Base-by-base conservation (phyloP, 768 basidiomycete genomes). In the Podaxis rugospora region DNA sequence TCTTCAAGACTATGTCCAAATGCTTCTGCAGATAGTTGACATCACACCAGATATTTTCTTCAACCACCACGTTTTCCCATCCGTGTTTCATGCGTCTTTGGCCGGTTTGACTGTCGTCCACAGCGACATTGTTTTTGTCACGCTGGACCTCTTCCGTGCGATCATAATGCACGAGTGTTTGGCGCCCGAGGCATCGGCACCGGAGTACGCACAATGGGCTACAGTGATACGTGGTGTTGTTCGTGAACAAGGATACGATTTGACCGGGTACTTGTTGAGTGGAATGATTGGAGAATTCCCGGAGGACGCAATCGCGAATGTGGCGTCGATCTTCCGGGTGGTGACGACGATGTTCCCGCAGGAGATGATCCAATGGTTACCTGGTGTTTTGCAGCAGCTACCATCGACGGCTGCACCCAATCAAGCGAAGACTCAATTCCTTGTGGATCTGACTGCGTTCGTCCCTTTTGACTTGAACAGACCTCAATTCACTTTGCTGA, bases 1-100 rank as follows among this genome's bases (percentile, higher is more conserved):
- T 27, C 76, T 99, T 68, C 96, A 98, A 71, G 97, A 99, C 70
- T 98, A 95, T 66, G 70, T 94, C 55, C 94, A 93, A 63, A 81
- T 94, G 74, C 74, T 93, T 13, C 72, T 87, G 57, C 85, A 87
- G 64, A 76, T 95, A 67, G 72, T 88, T 52, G 83, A 87, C 46
- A 74, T 80, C 64, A 78, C 83, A 0, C 93, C 96, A 4, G 86
- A 90, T 55, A 75, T 92, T 46, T 83, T 95, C 65, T 90, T 96
- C 75, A 79, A 86, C 62, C 92, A 92, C 1, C 76, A 88, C 5
- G 80, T 84, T 11, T 92, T 98, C 73, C 85, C 90, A 4, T 70
- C 87, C 52, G 88, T 89, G 9, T 90, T 97, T 75, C 83, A 84
- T 37, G 86, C 87, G 47, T 76, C 86, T 32, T 83, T 96, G 77